phyloP scores from a whole-genome alignment of 352 stramenopile species.

The Aphanomyces astaci region DNA sequence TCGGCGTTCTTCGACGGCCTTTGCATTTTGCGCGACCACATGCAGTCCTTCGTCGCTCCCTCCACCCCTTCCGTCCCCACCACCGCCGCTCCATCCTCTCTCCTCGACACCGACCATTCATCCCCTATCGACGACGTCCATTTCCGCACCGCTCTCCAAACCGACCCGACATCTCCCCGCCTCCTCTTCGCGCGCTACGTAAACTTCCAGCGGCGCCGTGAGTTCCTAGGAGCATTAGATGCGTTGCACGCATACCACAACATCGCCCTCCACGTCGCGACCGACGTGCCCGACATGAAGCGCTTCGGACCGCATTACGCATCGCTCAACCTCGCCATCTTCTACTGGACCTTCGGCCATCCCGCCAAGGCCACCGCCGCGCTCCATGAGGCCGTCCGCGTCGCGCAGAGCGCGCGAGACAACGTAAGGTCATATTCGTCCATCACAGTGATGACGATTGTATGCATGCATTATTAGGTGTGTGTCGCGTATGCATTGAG shows the following conservation, averaged over 20 bases:
- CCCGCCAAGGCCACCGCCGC: neutral
- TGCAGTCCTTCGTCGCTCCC: neutral
- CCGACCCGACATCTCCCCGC: neutral
- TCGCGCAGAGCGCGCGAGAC: slow-evolving; percentile 10
- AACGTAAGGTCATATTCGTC: neutral
- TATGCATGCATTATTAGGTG: too few species aligned
- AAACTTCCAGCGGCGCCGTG: slow-evolving; percentile 5
- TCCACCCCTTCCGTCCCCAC: neutral
- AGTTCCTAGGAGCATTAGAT: slow-evolving; percentile 12
- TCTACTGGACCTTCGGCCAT: slow-evolving; percentile 9
- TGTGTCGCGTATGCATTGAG: slow-evolving; percentile 15
- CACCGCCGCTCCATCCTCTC: neutral
- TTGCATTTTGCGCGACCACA: neutral
- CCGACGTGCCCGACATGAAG: neutral
- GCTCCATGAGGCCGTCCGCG: slow-evolving; percentile 15
- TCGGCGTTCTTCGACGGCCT: slow-evolving; percentile 17
- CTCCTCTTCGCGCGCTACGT: slow-evolving; percentile 17
- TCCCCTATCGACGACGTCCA: neutral
- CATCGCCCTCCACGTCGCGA: neutral
- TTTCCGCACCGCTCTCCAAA: neutral
- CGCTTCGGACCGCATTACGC: slow-evolving; percentile 21
- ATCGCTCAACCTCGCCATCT: slow-evolving; percentile 11
- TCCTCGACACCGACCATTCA: neutral
- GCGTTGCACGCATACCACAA: slow-evolving; percentile 20
- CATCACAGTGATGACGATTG: neutral